Evolutionary conservation across 2,329 filamentous ascomycete genomes (phyloP).

Genomic region (Fonsecaea monophora): DNA sequence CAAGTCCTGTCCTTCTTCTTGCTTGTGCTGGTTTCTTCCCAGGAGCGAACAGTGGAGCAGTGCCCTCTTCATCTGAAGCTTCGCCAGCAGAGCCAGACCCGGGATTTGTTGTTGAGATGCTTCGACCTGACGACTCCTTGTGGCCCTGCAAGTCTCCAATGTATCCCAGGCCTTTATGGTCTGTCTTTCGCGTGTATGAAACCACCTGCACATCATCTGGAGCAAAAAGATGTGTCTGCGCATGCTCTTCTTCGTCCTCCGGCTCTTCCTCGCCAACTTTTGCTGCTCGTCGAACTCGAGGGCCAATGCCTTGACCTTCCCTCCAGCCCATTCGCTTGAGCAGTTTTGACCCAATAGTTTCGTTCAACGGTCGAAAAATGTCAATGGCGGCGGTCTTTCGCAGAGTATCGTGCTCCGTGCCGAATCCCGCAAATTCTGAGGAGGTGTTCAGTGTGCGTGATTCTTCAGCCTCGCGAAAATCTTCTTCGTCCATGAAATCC

Average conservation of each 20-base stretch:
- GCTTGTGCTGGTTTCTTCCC: slow-evolving; percentile 48
- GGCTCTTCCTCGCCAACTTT: slow-evolving; percentile 59
- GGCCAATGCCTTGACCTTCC: slow-evolving; percentile 89
- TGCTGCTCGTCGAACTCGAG: slow-evolving; percentile 78
- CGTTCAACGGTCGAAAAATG: slow-evolving; percentile 73
- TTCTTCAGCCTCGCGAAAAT: slow-evolving; percentile 85
- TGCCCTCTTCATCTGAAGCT: slow-evolving; percentile 43
- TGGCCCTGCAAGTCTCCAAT: slow-evolving; percentile 47
- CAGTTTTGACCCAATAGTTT: slow-evolving; percentile 86
- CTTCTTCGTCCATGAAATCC: slow-evolving; percentile 98
- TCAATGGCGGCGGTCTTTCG: slow-evolving; percentile 69
- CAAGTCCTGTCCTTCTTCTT: slow-evolving; percentile 74
- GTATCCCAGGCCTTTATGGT: slow-evolving; percentile 56
- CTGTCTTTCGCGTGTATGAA: slow-evolving; percentile 53
- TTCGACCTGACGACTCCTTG: background rate
- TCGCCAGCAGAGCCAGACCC: background rate
- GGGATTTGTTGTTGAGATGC: background rate
- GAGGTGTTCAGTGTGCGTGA: slow-evolving; percentile 75
- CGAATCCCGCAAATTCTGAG: slow-evolving; percentile 76
- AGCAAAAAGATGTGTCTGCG: slow-evolving; percentile 76
- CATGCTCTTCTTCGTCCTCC: slow-evolving; percentile 48
- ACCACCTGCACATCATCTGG: slow-evolving; percentile 78
- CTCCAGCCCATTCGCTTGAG: slow-evolving; percentile 95
- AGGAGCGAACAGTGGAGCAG: slow-evolving; percentile 44
- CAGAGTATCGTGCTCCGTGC: slow-evolving; percentile 64